Evolutionary conservation across 257 asterid species (phyloP).

Genomic region (Ligustrum vulgare): DNA sequence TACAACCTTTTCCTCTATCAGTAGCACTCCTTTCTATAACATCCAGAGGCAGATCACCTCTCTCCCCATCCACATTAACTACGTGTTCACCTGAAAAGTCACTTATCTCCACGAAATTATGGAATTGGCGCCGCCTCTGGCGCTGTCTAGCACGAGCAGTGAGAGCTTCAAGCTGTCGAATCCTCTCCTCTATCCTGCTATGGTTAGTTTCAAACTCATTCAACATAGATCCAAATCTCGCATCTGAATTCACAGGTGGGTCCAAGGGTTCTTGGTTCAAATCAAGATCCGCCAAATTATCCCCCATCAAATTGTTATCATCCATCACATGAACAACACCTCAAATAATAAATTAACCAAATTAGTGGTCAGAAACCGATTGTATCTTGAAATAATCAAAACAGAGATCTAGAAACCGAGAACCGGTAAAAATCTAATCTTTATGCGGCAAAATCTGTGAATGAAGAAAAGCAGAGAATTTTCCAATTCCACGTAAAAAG

Average conservation of each 20-base stretch:
- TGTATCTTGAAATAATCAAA: not conserved
- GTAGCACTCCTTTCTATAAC: slow-evolving; percentile 25
- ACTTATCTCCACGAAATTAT: slow-evolving; percentile 30
- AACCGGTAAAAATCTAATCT: not conserved
- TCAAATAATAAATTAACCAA: slow-evolving; percentile 26
- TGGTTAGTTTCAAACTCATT: slow-evolving; percentile 59
- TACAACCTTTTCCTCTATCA: slow-evolving; percentile 56
- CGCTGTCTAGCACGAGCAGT: slow-evolving; percentile 72
- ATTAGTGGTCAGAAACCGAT: slow-evolving; percentile 20
- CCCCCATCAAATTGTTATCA: slow-evolving; percentile 52
- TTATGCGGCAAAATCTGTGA: not conserved
- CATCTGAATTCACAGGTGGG: slow-evolving; percentile 42
- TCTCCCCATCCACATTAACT: slow-evolving; percentile 25
- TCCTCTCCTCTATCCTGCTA: slow-evolving; percentile 67
- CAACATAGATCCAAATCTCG: slow-evolving; percentile 48
- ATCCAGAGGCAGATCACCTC: slow-evolving; percentile 38
- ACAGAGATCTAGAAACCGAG: slow-evolving; percentile 8
- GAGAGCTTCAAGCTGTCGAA: slow-evolving; percentile 80
- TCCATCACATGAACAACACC: slow-evolving; percentile 42
- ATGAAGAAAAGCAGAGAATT: slow-evolving; percentile 6
- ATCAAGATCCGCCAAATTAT: slow-evolving; percentile 65
- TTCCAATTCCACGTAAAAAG: slow-evolving; percentile 24
- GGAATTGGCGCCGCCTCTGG: slow-evolving; percentile 57
- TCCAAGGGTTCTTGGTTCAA: slow-evolving; percentile 71
- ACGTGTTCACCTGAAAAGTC: slow-evolving; percentile 25